These are phyloP conservation scores for Sanghuangporus baumii DNA, from an alignment of 1,284 basidiomycete genomes.

Conservation along the genomic window DNA sequence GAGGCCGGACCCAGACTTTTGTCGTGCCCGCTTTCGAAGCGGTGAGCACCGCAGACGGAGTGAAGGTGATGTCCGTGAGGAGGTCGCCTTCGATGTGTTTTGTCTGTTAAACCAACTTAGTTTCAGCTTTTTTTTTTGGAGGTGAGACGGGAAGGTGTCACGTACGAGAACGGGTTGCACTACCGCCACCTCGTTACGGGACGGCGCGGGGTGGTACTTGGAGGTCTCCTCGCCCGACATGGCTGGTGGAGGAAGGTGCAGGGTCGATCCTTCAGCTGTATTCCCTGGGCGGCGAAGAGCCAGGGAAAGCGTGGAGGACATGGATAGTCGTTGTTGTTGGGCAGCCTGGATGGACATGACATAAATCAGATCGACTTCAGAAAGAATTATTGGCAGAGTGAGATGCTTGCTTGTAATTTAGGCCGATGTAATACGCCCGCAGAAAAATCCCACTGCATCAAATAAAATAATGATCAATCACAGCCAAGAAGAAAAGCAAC, in stretches of 20 bases:
- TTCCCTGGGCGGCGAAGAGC: slow-evolving; percentile 46
- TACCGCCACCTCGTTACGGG: slow-evolving; percentile 83
- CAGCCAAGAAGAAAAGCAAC: neutral
- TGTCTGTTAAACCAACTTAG: slow-evolving; percentile 39
- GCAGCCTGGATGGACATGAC: slow-evolving; percentile 32
- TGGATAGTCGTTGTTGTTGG: slow-evolving; percentile 66
- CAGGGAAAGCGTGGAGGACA: slow-evolving; percentile 70
- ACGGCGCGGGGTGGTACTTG: slow-evolving; percentile 81
- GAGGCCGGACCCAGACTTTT: slow-evolving; percentile 80
- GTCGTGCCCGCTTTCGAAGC: slow-evolving; percentile 67
- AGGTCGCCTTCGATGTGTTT: slow-evolving; percentile 77
- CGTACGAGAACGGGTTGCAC: slow-evolving; percentile 87
- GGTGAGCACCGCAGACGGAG: slow-evolving; percentile 72
- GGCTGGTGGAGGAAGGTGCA: slow-evolving; percentile 41
- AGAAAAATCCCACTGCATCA: slow-evolving; percentile 87
- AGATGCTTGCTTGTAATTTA: slow-evolving; percentile 36
- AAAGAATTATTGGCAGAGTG: neutral
- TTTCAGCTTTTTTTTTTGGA: slow-evolving; percentile 7
- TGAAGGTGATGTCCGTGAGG: slow-evolving; percentile 64
- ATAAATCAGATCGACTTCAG: neutral
- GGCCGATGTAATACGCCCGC: slow-evolving; percentile 72
- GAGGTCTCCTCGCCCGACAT: slow-evolving; percentile 35
- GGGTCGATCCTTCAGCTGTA: slow-evolving; percentile 41
- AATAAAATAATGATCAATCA: neutral
- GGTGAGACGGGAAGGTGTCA: slow-evolving; percentile 25